Base-by-base conservation (phyloP, 148 eudicot genomes). In the Chenopodium album region DNA sequence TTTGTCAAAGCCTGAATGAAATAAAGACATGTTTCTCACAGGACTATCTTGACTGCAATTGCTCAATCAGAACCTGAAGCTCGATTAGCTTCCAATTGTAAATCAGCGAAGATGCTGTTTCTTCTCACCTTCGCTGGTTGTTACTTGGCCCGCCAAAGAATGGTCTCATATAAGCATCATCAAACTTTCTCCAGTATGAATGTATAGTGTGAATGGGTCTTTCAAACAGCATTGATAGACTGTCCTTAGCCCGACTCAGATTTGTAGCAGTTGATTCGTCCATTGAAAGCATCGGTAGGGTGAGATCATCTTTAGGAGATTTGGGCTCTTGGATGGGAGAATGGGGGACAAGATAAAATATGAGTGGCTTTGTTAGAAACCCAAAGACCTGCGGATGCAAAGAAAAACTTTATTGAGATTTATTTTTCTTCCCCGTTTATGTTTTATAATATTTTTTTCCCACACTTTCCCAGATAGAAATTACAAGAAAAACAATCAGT, bases 141-240 rank as follows among this genome's bases (percentile, higher is more conserved):
- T 80, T 44, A 31, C 37, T 47, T 2, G 97, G 97, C 8, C 93
- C 91, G 4, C 98, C 98, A 83, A 96, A 96, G 22, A 86, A 71
- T 0, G 99, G 99, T 82, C 98, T 85, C 99, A 94, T 96, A 81
- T 92, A 92, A 14, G 92, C 84, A 81, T 92, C 89, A 54, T 94
- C 99, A 11, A 96, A 92, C 90, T 85, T 96, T 78, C 99, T 87
- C 99, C 97, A 96, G 83, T 92, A 94, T 23, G 89, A 82, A 83
- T 96, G 99, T 48, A 96, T 90, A 4, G 98, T 94, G 86, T 86
- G 91, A 20, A 91, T 92, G 1, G 99, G 98, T 79, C 95, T 92
- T 78, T 96, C 98, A 12, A 94, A 86, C 48, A 96, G 88, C 99
- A 90, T 89, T 0, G 94, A 78, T 78, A 96, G 82, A 83, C 92